These are phyloP conservation scores for Epichloe typhina DNA, from an alignment of 2,329 filamentous ascomycete genomes.

Conservation along the genomic window DNA sequence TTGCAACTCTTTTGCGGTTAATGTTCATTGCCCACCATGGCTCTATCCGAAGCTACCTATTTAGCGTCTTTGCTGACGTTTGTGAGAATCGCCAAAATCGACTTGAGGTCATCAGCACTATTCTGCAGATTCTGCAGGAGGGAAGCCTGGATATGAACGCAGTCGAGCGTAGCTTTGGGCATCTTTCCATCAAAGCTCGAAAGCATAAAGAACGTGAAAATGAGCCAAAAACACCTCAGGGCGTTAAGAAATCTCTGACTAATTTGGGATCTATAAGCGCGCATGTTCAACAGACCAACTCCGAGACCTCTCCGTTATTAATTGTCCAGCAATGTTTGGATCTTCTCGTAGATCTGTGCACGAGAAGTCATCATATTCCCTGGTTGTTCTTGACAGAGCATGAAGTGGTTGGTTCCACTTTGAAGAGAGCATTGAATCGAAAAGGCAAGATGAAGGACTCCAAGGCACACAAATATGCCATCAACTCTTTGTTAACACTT, in stretches of 20 bases:
- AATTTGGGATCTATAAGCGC: constrained; percentile 33
- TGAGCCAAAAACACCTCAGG: constrained; percentile 64
- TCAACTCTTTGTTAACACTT: constrained; percentile 79
- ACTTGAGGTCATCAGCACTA: constrained; percentile 81
- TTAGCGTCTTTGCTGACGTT: constrained; percentile 77
- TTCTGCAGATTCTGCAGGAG: constrained; percentile 89
- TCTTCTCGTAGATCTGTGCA: constrained; percentile 69
- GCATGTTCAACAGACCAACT: constrained; percentile 40
- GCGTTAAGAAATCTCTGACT: constrained; percentile 61
- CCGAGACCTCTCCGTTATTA: constrained; percentile 84
- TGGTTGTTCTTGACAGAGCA: constrained; percentile 93
- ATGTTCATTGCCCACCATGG: constrained; percentile 96
- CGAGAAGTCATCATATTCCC: constrained; percentile 69
- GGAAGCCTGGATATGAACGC: constrained; percentile 87
- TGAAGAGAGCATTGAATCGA: constrained; percentile 63
- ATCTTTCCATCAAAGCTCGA: constrained; percentile 82
- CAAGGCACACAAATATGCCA: constrained; percentile 74
- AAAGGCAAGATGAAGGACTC: constrained; percentile 84
- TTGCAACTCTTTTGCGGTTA: constrained; percentile 89
- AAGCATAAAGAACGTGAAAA: constrained; percentile 52
- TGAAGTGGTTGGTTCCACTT: constrained; percentile 56
- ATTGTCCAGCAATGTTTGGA: constrained; percentile 92
- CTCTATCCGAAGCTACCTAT: constrained; percentile 70
- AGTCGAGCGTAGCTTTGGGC: constrained; percentile 88
- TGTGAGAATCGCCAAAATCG: constrained; percentile 96